Evolutionary conservation across 768 basidiomycete species (phyloP).

Genomic region (Agrocybe pediades): DNA sequence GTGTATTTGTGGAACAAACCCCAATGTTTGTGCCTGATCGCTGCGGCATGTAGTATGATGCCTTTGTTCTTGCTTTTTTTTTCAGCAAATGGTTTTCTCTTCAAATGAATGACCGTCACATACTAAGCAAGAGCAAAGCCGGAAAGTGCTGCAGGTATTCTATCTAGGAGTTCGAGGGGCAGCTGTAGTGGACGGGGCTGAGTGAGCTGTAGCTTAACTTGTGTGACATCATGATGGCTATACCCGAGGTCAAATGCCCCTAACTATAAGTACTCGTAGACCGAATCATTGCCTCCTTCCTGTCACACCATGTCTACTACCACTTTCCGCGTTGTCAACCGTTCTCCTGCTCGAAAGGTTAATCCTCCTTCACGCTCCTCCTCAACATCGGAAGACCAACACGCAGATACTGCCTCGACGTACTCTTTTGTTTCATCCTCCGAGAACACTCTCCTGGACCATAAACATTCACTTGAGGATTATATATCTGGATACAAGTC

Average conservation of each 20-base stretch:
- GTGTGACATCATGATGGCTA: not conserved
- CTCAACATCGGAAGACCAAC: not conserved
- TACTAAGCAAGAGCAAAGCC: not conserved
- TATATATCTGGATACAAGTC: conserved; percentile 6
- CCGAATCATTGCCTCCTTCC: not conserved
- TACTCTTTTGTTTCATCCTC: conserved; percentile 9
- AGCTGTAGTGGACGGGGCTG: not conserved
- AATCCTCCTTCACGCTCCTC: conserved; percentile 1
- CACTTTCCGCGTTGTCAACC: conserved; percentile 5
- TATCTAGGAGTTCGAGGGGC: not conserved
- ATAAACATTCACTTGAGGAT: conserved; percentile 4
- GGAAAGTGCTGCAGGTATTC: not conserved
- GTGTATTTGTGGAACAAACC: not conserved
- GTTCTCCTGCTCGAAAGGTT: not conserved
- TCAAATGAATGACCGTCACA: not conserved
- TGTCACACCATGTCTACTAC: conserved; percentile 1
- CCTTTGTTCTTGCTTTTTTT: not conserved
- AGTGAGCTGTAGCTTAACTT: too few relatives aligned
- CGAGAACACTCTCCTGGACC: conserved; percentile 8
- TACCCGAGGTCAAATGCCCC: not conserved
- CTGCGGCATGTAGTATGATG: too few relatives aligned
- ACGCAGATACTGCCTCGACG: conserved; percentile 6
- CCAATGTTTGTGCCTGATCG: not conserved
- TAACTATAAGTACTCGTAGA: not conserved
- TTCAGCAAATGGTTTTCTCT: not conserved